phyloP scores from a whole-genome alignment of 352 stramenopile genomes.

The Saprolegnia diclina region DNA sequence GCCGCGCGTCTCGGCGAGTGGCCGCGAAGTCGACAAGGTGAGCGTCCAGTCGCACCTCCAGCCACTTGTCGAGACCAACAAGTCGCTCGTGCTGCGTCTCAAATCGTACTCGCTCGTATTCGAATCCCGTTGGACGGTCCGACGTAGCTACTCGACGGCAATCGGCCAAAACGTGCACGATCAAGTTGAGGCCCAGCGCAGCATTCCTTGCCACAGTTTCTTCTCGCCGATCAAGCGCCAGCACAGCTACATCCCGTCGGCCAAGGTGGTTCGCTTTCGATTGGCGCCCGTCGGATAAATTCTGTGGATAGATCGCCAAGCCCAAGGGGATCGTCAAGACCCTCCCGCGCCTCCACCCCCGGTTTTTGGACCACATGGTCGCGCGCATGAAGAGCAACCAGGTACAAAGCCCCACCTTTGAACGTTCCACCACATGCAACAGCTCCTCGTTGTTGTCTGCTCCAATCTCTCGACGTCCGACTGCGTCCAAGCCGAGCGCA shows the following conservation, averaged over 20 bases:
- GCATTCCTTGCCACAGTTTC: constrained; percentile 16
- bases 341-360: constrained; percentile 8
- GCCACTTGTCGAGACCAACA: background rate
- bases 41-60: background rate
- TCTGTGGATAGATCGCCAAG: background rate
- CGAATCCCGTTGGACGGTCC: background rate
- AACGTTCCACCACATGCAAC: background rate
- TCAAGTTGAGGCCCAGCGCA: background rate
- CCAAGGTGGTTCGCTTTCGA: constrained; percentile 1
- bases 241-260: constrained; percentile 9
- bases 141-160: constrained; percentile 1
- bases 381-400: background rate
- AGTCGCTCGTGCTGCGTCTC: background rate
- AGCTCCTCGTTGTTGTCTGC: constrained; percentile 20
- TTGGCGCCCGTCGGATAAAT: background rate
- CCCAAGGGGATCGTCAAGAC: background rate
- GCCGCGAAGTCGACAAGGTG: constrained; percentile 14
- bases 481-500: constrained; percentile 16
- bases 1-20: constrained; percentile 12
- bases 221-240: constrained; percentile 20
- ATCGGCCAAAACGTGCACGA: background rate
- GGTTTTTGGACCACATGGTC: constrained; percentile 5
- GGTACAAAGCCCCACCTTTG: background rate
- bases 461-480: constrained; percentile 21
- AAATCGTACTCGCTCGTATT: background rate